Evolutionary conservation across 2,329 filamentous ascomycete genomes (phyloP).

Genomic region (Aspergillus latus): DNA sequence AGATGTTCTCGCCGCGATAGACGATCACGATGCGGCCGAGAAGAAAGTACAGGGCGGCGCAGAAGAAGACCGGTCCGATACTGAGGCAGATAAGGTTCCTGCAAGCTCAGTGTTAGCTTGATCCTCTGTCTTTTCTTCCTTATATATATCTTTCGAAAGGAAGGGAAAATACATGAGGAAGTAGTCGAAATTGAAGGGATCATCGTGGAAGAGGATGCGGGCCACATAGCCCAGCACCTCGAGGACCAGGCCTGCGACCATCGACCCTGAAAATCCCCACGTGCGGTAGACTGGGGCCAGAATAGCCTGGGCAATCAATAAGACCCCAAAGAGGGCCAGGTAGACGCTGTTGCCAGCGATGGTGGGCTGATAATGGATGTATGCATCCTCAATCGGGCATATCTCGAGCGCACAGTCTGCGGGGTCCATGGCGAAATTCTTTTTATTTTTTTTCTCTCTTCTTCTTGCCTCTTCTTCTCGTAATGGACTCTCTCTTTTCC

Average conservation of each 20-base stretch:
- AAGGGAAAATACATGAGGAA: slow-evolving; percentile 41
- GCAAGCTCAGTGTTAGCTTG: not conserved
- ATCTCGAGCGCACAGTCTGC: not conserved
- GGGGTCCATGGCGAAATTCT: not conserved
- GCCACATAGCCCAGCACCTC: slow-evolving; percentile 64
- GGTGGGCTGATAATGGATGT: not conserved
- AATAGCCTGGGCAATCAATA: slow-evolving; percentile 51
- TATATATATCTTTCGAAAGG: too few relatives aligned
- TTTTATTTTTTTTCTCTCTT: not conserved
- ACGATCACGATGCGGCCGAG: slow-evolving; percentile 45
- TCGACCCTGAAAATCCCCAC: slow-evolving; percentile 32
- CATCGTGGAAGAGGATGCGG: slow-evolving; percentile 55
- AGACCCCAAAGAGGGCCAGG: slow-evolving; percentile 46
- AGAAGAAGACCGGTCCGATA: slow-evolving; percentile 63
- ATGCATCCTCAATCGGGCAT: slow-evolving; percentile 3
- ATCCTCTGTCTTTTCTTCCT: not conserved
- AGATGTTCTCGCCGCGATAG: slow-evolving; percentile 31
- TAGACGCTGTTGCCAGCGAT: slow-evolving; percentile 4
- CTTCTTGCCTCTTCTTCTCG: not conserved
- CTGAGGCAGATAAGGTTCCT: slow-evolving; percentile 64
- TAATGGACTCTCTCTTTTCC: too few relatives aligned
- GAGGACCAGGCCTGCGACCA: slow-evolving; percentile 51
- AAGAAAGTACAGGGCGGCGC: slow-evolving; percentile 62
- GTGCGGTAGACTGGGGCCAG: slow-evolving; percentile 33
- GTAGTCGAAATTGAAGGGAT: slow-evolving; percentile 46